Evolutionary conservation across 495 filamentous ascomycete genomes (phyloP), one percentile per base, ranked within the genome.

Genomic region (Parachaetomium inaequale): DNA sequence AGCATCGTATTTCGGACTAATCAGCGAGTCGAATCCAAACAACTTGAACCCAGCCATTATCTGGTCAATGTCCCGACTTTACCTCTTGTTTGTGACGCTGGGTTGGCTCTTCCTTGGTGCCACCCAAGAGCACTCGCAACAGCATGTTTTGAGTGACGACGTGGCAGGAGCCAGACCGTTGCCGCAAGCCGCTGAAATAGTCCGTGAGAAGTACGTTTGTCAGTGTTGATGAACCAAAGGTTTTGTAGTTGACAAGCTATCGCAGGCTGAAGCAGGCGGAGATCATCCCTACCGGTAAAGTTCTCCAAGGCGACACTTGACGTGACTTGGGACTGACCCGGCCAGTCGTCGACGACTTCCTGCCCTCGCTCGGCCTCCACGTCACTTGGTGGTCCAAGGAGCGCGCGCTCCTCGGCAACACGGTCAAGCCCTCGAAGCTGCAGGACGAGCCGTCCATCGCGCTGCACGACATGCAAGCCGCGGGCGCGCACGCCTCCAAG

Each of bases 331-430:
- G 1, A 29, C 23, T 26, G 14, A 42, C 34, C 28, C 2, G 12
- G 1, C n/a, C 8, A 51, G 85, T 90, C 21, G 74, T 89, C 62
- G 81, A 89, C 65, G 82, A 85, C 66, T 89, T 90, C 65, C 67
- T 71, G 15, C 85, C 87, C 31, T 74, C 74, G 7, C 74, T 85
- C 59, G 70, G 76, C 62, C 66, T 90, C 31, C 65, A 76, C 17
- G 76, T 80, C 19, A 70, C 71, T 40, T 90, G 85, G 76, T 69
- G 81, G 0, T 70, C 74, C 1, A 69, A 75, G 36, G 66, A 79
- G 51, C 70, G 71, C n/a, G 74, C 78, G 31, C 71, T 70, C 4
- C 74, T 89, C 1, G 87, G 87, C n/a, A 89, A 89, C 72, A 82
- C 77, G 11, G 69, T 90, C 52, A 75, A 79, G 36, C 81, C 85